Evolutionary conservation across 768 basidiomycete genomes (phyloP).

Genomic region (Mycena belliarum): DNA sequence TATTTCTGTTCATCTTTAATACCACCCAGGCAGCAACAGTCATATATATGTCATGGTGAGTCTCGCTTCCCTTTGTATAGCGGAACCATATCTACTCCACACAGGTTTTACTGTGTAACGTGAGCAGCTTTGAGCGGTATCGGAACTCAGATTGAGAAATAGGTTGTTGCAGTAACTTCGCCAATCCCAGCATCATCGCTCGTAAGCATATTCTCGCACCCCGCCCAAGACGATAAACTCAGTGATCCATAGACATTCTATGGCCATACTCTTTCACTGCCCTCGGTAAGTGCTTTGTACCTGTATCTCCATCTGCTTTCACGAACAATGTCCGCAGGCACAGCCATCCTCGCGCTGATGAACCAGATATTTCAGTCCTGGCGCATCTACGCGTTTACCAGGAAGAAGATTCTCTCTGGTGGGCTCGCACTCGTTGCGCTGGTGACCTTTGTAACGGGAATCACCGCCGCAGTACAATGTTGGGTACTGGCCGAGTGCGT

Average conservation of each 20-base stretch:
- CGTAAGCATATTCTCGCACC: background rate
- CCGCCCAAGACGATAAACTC: background rate
- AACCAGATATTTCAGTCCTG: constrained; percentile 2
- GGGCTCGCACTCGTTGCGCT: background rate
- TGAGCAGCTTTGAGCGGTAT: background rate
- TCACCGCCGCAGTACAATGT: background rate
- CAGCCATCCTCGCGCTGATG: constrained; percentile 1
- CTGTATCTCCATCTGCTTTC: no score
- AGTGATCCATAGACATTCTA: background rate
- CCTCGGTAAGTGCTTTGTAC: background rate
- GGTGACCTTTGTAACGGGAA: background rate
- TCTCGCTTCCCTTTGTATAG: background rate
- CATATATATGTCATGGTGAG: background rate
- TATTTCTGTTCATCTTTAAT: background rate
- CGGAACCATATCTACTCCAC: no score
- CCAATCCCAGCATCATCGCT: background rate
- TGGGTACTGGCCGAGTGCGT: constrained; percentile 1
- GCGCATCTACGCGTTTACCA: constrained; percentile 1
- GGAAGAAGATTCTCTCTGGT: background rate
- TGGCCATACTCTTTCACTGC: background rate
- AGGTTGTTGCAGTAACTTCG: background rate
- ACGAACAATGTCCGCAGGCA: background rate
- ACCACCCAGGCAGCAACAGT: background rate
- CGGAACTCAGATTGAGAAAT: no score
- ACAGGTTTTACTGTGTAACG: background rate